Evolutionary conservation across 331 rosid genomes (phyloP), one percentile per base, ranked within the genome.

Genomic region (Quercus lobata): DNA sequence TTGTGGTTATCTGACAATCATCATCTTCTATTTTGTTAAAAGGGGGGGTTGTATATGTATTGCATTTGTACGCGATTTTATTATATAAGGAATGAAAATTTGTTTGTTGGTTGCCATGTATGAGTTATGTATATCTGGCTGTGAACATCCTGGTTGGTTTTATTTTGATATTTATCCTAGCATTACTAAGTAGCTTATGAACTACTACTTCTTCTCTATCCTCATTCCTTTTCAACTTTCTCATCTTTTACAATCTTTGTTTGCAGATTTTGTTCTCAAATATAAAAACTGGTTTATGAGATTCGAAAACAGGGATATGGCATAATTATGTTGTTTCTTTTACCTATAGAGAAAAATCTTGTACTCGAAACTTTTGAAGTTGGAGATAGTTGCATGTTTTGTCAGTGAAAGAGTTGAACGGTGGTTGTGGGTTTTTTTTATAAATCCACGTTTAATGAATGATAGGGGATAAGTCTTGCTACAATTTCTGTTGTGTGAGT

Each of bases 31-130:
- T 69, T 84, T 86, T 87, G 83, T 79, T 73, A 75, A 61, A 71
- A 79, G 73, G 90, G 89, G 32, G 80, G 91, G 87, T 2, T 92
- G 93, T 92, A 87, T 89, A 90, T 83, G 94, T 88, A 89, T 75
- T 83, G 89, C 87, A 71, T 85, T 83, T 89, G 82, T 66, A 89
- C 81, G 77, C 87, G 81, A 75, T 90, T 85, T 80, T 81, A 72
- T 41, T 41, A 77, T 82, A 84, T 81, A 87, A 81, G 81, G 86
- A 86, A 91, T 81, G 91, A 75, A 84, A 88, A 86, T 65, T 86
- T 84, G 96, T 73, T 86, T 86, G 95, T 74, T 90, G 84, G 85
- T 88, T 88, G 72, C 29, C 17, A 58, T 35, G 57, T 74, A 6
- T 35, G 52, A 57, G 6, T 5, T 73, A 15, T 16, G 4, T 62